phyloP scores from a whole-genome alignment of 352 stramenopile genomes.

The Phytophthora capsici region DNA sequence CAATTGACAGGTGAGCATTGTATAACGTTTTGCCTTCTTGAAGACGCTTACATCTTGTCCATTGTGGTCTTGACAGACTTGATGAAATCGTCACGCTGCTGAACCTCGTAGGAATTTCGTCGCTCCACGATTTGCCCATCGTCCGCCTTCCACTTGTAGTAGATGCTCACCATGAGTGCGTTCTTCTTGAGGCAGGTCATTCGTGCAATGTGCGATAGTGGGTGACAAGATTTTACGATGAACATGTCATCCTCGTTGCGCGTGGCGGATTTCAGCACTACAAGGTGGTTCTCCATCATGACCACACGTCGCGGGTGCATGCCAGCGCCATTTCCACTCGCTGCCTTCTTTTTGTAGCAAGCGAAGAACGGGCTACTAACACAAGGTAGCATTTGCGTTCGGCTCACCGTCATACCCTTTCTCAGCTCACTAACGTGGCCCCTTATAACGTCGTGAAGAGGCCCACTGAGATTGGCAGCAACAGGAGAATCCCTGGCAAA shows the following conservation, averaged over 20 bases:
- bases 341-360: constrained; percentile 86
- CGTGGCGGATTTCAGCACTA: constrained; percentile 78
- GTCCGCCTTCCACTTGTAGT: constrained; percentile 80
- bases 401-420: constrained; percentile 78
- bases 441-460: constrained; percentile 64
- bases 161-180: constrained; percentile 85
- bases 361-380: constrained; percentile 83
- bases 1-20: too few relatives aligned
- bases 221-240: constrained; percentile 79
- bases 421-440: constrained; percentile 50
- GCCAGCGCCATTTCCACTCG: constrained; percentile 7
- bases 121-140: constrained; percentile 55
- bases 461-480: constrained; percentile 13
- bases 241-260: constrained; percentile 79
- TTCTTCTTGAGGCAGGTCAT: constrained; percentile 93
- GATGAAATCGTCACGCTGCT: constrained; percentile 89
- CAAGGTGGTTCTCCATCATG: constrained; percentile 71
- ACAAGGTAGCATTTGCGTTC: constrained; percentile 72
- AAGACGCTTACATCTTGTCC: constrained; percentile 66
- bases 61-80: constrained; percentile 82
- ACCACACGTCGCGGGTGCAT: constrained; percentile 72
- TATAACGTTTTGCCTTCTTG: neutral
- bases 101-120: constrained; percentile 84
- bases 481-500: constrained; percentile 51
- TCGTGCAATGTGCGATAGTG: constrained; percentile 69